phyloP scores from a whole-genome alignment of 1,284 basidiomycete genomes.

The Termitomyces sp. region DNA sequence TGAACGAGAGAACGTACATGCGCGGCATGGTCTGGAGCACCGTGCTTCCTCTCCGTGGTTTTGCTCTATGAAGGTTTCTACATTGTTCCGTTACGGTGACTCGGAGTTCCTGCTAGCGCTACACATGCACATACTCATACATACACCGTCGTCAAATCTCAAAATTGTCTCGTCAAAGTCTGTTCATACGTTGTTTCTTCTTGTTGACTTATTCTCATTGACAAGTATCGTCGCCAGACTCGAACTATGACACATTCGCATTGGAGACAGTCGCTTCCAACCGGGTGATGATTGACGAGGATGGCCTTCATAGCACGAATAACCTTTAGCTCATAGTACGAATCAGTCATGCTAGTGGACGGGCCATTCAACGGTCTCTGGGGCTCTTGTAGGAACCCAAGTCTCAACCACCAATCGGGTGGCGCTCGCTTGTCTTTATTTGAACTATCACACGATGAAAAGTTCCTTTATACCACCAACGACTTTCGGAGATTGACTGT shows the following conservation, averaged over 20 bases:
- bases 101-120: no score
- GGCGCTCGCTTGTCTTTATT: background rate
- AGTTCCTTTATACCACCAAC: background rate
- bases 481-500: background rate
- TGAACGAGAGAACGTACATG: slow-evolving; percentile 6
- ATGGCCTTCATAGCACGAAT: background rate
- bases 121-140: no score
- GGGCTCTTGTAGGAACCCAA: no score
- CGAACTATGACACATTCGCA: background rate
- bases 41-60: background rate
- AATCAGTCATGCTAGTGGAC: background rate
- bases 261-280: no score
- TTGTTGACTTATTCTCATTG: background rate
- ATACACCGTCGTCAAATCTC: no score
- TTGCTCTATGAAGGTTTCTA: background rate
- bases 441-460: no score
- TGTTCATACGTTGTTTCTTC: background rate
- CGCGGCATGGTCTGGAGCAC: background rate
- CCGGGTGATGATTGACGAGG: background rate
- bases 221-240: background rate
- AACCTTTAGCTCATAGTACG: background rate
- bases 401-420: background rate
- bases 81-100: background rate
- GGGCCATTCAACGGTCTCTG: background rate
- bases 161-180: background rate